Conservation (phyloP, 441 rosid genomes). For the Omphalea diandra region DNA sequence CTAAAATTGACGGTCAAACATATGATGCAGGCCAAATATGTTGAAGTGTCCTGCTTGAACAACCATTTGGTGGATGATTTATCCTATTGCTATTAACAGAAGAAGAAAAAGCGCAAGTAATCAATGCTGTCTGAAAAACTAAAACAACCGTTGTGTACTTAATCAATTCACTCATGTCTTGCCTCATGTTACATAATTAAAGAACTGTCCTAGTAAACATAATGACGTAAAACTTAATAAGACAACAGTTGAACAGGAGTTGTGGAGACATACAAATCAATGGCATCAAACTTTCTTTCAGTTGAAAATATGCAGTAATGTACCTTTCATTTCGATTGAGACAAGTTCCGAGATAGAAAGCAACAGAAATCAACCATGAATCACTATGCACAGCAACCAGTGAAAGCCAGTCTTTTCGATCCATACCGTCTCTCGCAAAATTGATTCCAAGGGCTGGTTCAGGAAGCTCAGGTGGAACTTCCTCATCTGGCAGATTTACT, state of each 20-base stretch:
- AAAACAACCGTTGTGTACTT: background rate
- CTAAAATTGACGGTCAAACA: conserved; percentile 12
- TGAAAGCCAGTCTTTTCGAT: conserved; percentile 72
- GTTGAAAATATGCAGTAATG: background rate
- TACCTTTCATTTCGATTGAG: conserved; percentile 64
- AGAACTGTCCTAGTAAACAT: too few relatives aligned
- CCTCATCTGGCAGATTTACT: conserved; percentile 73
- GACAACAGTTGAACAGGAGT: conserved; percentile 10
- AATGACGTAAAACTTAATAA: conserved; percentile 11
- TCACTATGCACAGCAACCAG: conserved; percentile 80
- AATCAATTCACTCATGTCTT: background rate
- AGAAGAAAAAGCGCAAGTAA: background rate
- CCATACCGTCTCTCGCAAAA: conserved; percentile 82
- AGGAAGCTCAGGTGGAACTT: conserved; percentile 80
- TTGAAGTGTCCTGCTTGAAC: background rate
- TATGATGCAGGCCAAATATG: background rate
- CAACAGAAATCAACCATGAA: conserved; percentile 76
- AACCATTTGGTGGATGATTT: background rate
- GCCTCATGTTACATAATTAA: background rate
- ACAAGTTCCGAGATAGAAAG: conserved; percentile 72
- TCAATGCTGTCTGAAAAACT: background rate
- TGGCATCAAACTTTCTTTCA: background rate
- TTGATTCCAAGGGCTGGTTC: conserved; percentile 76
- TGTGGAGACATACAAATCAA: background rate
- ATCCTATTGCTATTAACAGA: background rate